Evolutionary conservation across 2,329 filamentous ascomycete genomes (phyloP), one percentile per base, ranked within the genome.

Genomic region (Juglanconis juglandina): DNA sequence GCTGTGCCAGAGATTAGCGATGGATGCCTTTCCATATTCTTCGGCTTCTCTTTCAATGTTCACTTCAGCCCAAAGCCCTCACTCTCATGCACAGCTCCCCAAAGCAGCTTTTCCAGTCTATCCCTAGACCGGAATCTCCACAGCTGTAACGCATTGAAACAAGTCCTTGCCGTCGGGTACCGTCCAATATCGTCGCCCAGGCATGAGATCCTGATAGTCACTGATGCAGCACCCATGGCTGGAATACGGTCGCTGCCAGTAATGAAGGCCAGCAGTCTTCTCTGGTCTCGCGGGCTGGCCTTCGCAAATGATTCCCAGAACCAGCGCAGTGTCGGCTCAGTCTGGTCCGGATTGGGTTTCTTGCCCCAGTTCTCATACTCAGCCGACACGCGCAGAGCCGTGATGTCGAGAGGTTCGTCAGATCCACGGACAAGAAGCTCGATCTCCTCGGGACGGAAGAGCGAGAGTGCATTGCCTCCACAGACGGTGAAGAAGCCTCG

Each of bases 401-500:
- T 78, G 54, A 97, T 88, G 67, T 96, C 92, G 2, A 96, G 83
- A 5, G 86, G 77, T 69, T 96, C 92, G 65, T 96, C 91, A 7
- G 91, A 95, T 10, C 92, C 92, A 55, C 92, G 83, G 5, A 97
- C 84, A 1, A 96, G 81, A 3, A 96, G 82, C 71, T 96, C 93
- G 63, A 97, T 96, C 72, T 97, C 93, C 71, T 96, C 92, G 0
- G 93, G 89, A 14, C 91, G 85, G 73, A 96, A 96, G 2, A 97
- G 82, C 1, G 89, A 91, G 41, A 96, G 79, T 0, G 93, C 92
- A 70, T 95, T 96, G 41, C 92, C 91, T 41, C 89, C 90, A 70
- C 92, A 96, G 34, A 96, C 91, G 0, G 90, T 96, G 72, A 92
- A 97, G 74, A 97, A 97, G 1, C 93, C 93, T 58, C 92, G 86